These are phyloP conservation scores for Alternaria novae-zelandiae DNA, from an alignment of 2,329 filamentous ascomycete genomes.

Conservation along the genomic window DNA sequence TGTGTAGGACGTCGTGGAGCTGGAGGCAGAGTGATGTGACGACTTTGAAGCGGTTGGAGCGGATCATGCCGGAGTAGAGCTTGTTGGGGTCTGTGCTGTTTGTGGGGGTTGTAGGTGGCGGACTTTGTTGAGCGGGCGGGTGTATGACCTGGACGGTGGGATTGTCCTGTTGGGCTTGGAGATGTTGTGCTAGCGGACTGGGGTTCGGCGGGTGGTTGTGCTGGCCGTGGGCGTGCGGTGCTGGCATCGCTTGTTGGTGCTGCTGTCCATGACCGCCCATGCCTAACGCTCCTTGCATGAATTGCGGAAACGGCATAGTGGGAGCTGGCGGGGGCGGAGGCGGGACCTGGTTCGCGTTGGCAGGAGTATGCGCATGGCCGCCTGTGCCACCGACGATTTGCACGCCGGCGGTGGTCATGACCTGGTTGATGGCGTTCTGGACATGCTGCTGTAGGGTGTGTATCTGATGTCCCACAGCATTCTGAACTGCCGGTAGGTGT, in stretches of 20 bases:
- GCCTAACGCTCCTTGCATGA: slow-evolving; percentile 19
- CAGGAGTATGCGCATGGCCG: slow-evolving; percentile 2
- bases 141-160: neutral
- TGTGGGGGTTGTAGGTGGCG: neutral
- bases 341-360: slow-evolving; percentile 9
- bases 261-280: slow-evolving; percentile 3
- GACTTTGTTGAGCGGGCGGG: neutral
- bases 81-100: slow-evolving; percentile 3
- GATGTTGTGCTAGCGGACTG: slow-evolving; percentile 20
- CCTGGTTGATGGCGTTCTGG: slow-evolving; percentile 25
- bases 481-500: slow-evolving; percentile 32
- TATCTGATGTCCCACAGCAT: slow-evolving; percentile 35
- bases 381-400: slow-evolving; percentile 1
- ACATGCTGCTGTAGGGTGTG: slow-evolving; percentile 35
- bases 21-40: slow-evolving; percentile 44
- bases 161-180: neutral
- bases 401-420: slow-evolving; percentile 17
- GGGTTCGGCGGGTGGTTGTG: slow-evolving; percentile 16
- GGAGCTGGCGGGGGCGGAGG: slow-evolving; percentile 28
- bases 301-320: slow-evolving; percentile 29
- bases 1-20: slow-evolving; percentile 34
- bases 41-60: slow-evolving; percentile 46
- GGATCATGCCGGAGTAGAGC: slow-evolving; percentile 41
- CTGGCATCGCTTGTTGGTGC: neutral
- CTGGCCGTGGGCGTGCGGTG: slow-evolving; percentile 20